These are phyloP conservation scores for Chamaecyparis obtusa DNA, from an alignment of 75 land plant genomes.

Conservation along the genomic window DNA sequence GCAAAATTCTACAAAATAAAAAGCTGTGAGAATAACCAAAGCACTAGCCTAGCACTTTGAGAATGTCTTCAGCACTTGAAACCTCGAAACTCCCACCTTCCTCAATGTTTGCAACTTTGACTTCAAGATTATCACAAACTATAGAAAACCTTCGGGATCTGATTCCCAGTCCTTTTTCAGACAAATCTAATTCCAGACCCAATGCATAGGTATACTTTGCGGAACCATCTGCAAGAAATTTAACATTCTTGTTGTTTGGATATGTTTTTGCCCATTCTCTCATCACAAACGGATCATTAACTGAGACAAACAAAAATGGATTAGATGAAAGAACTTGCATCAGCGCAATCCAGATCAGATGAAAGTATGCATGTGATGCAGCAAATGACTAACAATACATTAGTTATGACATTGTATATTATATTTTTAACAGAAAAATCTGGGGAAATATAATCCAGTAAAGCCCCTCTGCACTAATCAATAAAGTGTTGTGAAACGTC, in stretches of 20 bases:
- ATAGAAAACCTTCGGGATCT: slow-evolving; percentile 82
- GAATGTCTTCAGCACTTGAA: slow-evolving; percentile 80
- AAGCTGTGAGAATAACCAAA: not conserved
- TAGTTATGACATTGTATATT: not conserved
- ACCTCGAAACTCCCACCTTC: slow-evolving; percentile 71
- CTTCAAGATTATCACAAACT: slow-evolving; percentile 65
- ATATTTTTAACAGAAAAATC: no score
- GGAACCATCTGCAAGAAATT: slow-evolving; percentile 86
- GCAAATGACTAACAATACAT: not conserved
- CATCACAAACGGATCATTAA: slow-evolving; percentile 89
- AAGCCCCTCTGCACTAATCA: no score
- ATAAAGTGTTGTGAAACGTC: no score
- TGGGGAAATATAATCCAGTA: no score
- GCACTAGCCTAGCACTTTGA: slow-evolving; percentile 45
- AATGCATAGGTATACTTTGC: slow-evolving; percentile 70
- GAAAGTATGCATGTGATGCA: not conserved
- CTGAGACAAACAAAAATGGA: slow-evolving; percentile 22
- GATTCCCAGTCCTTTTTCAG: slow-evolving; percentile 76
- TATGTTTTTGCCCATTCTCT: slow-evolving; percentile 86
- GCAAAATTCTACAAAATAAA: not conserved
- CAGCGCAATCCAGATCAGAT: not conserved
- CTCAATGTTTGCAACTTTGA: slow-evolving; percentile 84
- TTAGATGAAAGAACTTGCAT: not conserved
- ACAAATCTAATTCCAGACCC: slow-evolving; percentile 85
- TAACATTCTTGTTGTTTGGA: slow-evolving; percentile 60